These are phyloP conservation scores for Orbilia javanica DNA, from an alignment of 2,329 filamentous ascomycete species.

Conservation along the genomic window DNA sequence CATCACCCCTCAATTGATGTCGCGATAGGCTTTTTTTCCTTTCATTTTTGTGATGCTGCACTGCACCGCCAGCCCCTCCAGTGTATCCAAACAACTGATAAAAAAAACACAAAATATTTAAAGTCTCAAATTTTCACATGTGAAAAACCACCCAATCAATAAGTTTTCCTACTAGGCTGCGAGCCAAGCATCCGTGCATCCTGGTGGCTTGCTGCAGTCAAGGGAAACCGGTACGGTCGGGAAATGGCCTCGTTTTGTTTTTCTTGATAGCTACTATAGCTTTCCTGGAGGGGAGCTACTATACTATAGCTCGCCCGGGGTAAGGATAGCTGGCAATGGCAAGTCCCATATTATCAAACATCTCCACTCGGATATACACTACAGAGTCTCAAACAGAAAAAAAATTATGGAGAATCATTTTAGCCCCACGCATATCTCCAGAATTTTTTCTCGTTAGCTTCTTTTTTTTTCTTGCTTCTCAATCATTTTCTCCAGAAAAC, in stretches of 20 bases:
- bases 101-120: conserved; percentile 20
- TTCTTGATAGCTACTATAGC: conserved; percentile 26
- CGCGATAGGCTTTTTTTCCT: background rate
- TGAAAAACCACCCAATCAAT: conserved; percentile 40
- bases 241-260: conserved; percentile 35
- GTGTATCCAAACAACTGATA: conserved; percentile 2
- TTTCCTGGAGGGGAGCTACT: background rate
- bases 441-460: too few relatives aligned
- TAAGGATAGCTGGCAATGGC: conserved; percentile 22
- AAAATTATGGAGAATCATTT: conserved; percentile 17
- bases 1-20: conserved; percentile 3
- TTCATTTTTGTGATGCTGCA: conserved; percentile 18
- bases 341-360: conserved; percentile 24
- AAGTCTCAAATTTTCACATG: conserved; percentile 49
- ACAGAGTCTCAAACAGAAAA: conserved; percentile 7
- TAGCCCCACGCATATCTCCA: background rate
- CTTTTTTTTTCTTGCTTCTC: too few relatives aligned
- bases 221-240: conserved; percentile 55
- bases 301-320: conserved; percentile 32
- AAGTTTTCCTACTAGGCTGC: conserved; percentile 48
- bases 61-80: conserved; percentile 13
- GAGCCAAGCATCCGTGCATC: conserved; percentile 56
- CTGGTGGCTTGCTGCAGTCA: conserved; percentile 51
- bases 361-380: conserved; percentile 11
- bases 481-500: conserved; percentile 22